phyloP scores from a whole-genome alignment of 441 rosid genomes.

The Aleurites moluccanus region DNA sequence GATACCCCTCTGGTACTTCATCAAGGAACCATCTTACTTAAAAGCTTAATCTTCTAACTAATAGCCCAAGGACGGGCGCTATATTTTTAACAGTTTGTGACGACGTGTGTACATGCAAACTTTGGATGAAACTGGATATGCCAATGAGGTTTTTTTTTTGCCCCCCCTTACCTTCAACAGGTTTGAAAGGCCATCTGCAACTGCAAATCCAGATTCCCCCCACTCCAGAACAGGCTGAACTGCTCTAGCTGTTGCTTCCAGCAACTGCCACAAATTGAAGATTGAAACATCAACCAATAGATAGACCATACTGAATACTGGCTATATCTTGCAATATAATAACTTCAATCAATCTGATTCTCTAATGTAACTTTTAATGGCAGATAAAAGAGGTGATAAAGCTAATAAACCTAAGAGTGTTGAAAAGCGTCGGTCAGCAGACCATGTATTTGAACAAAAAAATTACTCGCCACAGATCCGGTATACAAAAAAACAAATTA shows the following conservation, averaged over 20 bases:
- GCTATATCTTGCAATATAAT: not conserved
- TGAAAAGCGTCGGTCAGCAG: not conserved
- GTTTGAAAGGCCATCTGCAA: constrained; percentile 93
- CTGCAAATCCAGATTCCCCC: constrained; percentile 91
- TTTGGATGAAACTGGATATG: constrained; percentile 1
- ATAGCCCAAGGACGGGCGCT: not conserved
- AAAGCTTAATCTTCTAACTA: not conserved
- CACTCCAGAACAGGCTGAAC: constrained; percentile 75
- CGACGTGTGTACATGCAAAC: not conserved
- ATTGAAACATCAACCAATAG: constrained; percentile 1
- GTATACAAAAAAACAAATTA: not conserved
- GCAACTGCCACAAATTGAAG: constrained; percentile 52
- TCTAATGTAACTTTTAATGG: not conserved
- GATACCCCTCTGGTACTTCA: not conserved
- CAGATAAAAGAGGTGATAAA: not conserved
- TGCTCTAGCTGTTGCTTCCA: constrained; percentile 98
- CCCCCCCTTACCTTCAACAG: constrained; percentile 61
- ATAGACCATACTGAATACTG: not conserved
- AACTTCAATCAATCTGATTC: not conserved
- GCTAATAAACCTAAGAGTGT: not conserved
- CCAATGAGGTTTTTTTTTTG: constrained; percentile 1
- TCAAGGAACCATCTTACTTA: not conserved
- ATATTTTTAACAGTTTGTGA: not conserved
- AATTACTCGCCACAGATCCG: not conserved
- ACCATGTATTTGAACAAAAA: not conserved